phyloP scores from a whole-genome alignment of 805 yeast genomes.

The Maudiozyma serrabonitensis region DNA sequence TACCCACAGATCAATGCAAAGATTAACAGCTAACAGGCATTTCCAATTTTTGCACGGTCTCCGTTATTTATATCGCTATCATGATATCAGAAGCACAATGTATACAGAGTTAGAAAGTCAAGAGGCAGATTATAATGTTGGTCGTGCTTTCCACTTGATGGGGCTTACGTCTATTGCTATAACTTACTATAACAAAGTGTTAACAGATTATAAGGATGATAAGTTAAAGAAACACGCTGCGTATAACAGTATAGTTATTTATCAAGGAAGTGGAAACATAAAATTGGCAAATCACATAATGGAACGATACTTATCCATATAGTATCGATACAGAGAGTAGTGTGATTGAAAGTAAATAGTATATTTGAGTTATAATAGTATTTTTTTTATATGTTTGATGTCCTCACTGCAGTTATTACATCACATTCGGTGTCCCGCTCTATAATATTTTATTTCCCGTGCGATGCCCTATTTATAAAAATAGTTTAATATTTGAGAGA shows the following conservation, averaged over 20 bases:
- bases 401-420: background rate
- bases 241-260: slow-evolving; percentile 69
- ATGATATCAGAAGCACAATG: slow-evolving; percentile 36
- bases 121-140: slow-evolving; percentile 77
- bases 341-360: background rate
- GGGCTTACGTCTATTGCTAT: slow-evolving; percentile 71
- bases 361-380: background rate
- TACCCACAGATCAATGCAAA: slow-evolving; percentile 83
- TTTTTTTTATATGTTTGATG: too few relatives aligned
- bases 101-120: slow-evolving; percentile 41
- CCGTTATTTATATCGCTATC: slow-evolving; percentile 66
- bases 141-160: slow-evolving; percentile 73
- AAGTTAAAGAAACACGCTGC: slow-evolving; percentile 75
- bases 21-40: slow-evolving; percentile 79
- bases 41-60: slow-evolving; percentile 82
- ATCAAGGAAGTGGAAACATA: slow-evolving; percentile 65
- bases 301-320: slow-evolving; percentile 52
- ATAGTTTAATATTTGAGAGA: background rate
- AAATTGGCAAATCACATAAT: slow-evolving; percentile 53
- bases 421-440: background rate
- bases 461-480: background rate
- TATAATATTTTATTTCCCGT: background rate
- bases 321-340: slow-evolving; percentile 1
- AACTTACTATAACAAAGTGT: slow-evolving; percentile 60
- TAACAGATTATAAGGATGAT: slow-evolving; percentile 43